A percentile compares a stretch with the other conserved stretches of the same genome.
Conservation (phyloP, 1,284 basidiomycete genomes). For the Malassezia japonica region DNA sequence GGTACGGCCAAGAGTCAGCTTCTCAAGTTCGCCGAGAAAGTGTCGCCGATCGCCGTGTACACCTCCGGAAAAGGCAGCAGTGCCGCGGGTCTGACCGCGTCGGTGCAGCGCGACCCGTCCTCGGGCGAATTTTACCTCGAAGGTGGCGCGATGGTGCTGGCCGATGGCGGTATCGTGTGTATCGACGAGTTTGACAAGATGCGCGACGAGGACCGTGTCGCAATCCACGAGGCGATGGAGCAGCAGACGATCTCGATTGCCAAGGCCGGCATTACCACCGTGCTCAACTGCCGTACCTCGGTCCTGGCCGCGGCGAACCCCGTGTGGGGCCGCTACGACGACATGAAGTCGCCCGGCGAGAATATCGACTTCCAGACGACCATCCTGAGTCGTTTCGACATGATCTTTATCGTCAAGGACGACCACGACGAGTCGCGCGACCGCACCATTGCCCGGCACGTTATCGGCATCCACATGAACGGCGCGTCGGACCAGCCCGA, state of each 20-base stretch:
- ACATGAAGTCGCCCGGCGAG: constrained; percentile 92
- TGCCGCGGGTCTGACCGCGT: constrained; percentile 94
- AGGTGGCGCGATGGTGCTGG: constrained; percentile 98
- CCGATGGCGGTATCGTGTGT: constrained; percentile 95
- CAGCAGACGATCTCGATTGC: constrained; percentile 99
- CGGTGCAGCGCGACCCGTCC: constrained; percentile 83
- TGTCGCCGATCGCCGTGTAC: constrained; percentile 92
- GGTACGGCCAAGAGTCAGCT: constrained; percentile 96
- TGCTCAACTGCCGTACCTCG: constrained; percentile 88
- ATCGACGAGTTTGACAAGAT: constrained; percentile 99
- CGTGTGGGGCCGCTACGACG: constrained; percentile 95
- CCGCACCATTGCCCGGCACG: constrained; percentile 86
- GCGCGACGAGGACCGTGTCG: constrained; percentile 96
- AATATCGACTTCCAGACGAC: constrained; percentile 99
- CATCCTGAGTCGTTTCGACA: constrained; percentile 94
- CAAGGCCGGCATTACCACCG: constrained; percentile 97
- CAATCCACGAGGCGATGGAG: constrained; percentile 99
- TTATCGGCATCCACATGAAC: constrained; percentile 99
- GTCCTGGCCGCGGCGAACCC: constrained; percentile 97
- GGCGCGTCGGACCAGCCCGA: constrained; percentile 57
- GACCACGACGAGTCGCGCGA: constrained; percentile 93
- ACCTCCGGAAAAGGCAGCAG: constrained; percentile 96
- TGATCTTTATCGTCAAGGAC: constrained; percentile 99
- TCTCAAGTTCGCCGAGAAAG: constrained; percentile 97
- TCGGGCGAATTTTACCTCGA: constrained; percentile 98